These are phyloP conservation scores for Paraurostyla sp. DNA, from an alignment of 73 alveolate species.

Conservation along the genomic window DNA sequence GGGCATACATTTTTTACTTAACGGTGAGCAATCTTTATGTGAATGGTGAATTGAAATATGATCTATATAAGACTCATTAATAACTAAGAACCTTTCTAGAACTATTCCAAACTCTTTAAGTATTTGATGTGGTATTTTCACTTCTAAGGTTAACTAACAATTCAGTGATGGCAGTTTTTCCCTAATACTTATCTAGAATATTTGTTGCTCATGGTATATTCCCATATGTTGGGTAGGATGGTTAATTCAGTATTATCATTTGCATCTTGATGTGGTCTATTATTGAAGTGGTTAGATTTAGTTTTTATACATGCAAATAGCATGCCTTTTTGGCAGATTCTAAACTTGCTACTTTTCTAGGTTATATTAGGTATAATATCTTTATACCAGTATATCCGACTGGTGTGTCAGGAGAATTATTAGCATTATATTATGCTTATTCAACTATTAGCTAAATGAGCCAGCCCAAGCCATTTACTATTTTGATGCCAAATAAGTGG, in stretches of 20 bases:
- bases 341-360: background rate
- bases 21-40: background rate
- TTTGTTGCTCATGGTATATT: background rate
- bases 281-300: slow-evolving; percentile 48
- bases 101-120: slow-evolving; percentile 3
- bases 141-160: slow-evolving; percentile 6
- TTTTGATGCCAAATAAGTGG: slow-evolving; percentile 13
- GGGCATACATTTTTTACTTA: slow-evolving; percentile 23
- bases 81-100: background rate
- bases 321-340: background rate
- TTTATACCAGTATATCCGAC: slow-evolving; percentile 46
- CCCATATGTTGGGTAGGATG: slow-evolving; percentile 16
- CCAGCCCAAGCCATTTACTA: background rate
- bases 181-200: slow-evolving; percentile 14
- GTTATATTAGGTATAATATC: slow-evolving; percentile 3
- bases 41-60: background rate
- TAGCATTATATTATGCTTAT: no score
- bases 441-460: background rate
- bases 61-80: background rate
- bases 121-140: background rate
- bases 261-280: slow-evolving; percentile 46
- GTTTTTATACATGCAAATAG: background rate
- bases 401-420: slow-evolving; percentile 25
- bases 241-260: slow-evolving; percentile 5
- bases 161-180: slow-evolving; percentile 28